These are phyloP conservation scores for Leccinum arenicola DNA, from an alignment of 768 basidiomycete genomes.

Conservation along the genomic window DNA sequence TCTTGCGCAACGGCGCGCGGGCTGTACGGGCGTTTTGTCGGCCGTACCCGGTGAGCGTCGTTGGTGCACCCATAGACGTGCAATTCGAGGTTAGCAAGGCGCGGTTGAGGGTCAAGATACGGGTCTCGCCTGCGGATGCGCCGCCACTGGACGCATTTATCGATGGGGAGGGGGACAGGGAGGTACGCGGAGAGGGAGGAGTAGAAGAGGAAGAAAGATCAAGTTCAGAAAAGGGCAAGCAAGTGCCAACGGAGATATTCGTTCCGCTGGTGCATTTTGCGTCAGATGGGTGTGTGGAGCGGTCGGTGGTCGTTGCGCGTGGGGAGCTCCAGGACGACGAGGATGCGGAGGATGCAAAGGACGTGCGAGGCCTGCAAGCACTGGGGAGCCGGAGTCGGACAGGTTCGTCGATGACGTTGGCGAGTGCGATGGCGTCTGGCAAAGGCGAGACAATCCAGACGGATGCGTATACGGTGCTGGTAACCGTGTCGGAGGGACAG, in stretches of 20 bases:
- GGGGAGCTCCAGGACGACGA: neutral
- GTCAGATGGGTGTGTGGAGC: constrained; percentile 33
- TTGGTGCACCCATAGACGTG: constrained; percentile 65
- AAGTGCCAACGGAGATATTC: constrained; percentile 81
- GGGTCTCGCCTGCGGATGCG: constrained; percentile 59
- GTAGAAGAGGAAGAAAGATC: neutral
- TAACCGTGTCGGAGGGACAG: constrained; percentile 45
- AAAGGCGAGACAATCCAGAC: constrained; percentile 14
- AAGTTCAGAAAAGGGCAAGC: constrained; percentile 6
- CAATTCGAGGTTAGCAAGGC: constrained; percentile 75
- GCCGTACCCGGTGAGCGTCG: constrained; percentile 74
- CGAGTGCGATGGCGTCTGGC: neutral
- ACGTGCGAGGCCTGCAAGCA: neutral
- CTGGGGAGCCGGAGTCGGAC: neutral
- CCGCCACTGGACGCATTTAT: constrained; percentile 7
- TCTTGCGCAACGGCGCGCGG: constrained; percentile 83
- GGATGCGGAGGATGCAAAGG: neutral
- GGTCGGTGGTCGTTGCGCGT: constrained; percentile 6
- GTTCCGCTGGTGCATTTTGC: constrained; percentile 90
- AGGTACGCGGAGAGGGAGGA: neutral
- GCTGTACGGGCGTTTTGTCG: constrained; percentile 82
- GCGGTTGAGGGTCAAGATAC: constrained; percentile 65
- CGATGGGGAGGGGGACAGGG: neutral
- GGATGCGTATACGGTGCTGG: constrained; percentile 37
- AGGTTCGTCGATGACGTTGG: constrained; percentile 18